phyloP scores from a whole-genome alignment of 495 filamentous ascomycete genomes.

The Aspergillus cavernicola region DNA sequence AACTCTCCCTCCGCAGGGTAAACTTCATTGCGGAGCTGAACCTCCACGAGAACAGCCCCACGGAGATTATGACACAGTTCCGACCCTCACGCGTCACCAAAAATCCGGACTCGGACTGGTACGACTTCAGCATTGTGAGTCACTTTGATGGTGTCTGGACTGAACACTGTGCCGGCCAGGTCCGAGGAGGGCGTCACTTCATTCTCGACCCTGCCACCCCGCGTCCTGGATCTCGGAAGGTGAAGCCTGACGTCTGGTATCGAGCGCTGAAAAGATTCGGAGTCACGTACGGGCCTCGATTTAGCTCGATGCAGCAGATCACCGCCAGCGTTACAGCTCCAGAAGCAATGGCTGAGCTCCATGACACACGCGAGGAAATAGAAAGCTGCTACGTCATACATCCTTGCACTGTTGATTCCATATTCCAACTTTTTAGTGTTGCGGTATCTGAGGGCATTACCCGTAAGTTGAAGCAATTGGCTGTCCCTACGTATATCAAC shows the following conservation, averaged over 20 bases:
- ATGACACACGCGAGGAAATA: background rate
- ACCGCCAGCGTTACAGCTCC: background rate
- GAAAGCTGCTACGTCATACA: background rate
- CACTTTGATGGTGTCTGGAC: constrained; percentile 35
- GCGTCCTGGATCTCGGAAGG: background rate
- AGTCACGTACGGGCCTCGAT: constrained; percentile 2
- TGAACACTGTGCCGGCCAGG: constrained; percentile 40
- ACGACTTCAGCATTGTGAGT: constrained; percentile 43
- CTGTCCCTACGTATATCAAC: background rate
- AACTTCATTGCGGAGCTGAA: constrained; percentile 27
- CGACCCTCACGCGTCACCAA: constrained; percentile 30
- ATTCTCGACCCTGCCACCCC: background rate
- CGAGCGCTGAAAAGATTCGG: background rate
- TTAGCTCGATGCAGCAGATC: background rate
- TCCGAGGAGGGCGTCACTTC: background rate
- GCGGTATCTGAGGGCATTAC: background rate
- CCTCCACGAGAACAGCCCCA: constrained; percentile 16
- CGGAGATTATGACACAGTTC: constrained; percentile 37
- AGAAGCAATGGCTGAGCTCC: background rate
- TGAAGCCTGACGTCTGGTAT: background rate
- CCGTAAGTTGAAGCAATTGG: background rate
- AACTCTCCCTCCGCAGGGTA: constrained; percentile 25
- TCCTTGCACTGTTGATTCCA: background rate
- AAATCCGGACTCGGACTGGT: constrained; percentile 39
- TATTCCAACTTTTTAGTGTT: background rate